phyloP scores from a whole-genome alignment of 2,329 filamentous ascomycete genomes.

The Cryphonectria japonica region DNA sequence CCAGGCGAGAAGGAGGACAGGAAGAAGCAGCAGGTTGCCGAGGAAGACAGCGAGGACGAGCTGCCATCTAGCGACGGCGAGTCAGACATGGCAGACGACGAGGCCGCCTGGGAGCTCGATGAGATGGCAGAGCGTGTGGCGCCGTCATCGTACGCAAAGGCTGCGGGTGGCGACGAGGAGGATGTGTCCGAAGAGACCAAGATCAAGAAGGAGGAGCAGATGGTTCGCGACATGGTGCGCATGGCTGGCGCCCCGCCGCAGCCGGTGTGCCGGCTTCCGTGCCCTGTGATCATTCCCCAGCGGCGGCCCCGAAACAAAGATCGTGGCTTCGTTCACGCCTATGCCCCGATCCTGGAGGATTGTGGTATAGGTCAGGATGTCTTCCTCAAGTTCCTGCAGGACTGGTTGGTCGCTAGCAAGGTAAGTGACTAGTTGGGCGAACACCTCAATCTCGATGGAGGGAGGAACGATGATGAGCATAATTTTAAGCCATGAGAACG shows the following conservation, averaged over 20 bases:
- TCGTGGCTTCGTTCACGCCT: conserved; percentile 45
- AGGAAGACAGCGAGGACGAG: conserved; percentile 19
- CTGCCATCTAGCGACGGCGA: conserved; percentile 17
- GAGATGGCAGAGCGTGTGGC: conserved; percentile 32
- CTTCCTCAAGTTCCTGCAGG: conserved; percentile 43
- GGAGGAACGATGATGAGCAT: not conserved
- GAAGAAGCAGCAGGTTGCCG: not conserved
- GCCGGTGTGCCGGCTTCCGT: conserved; percentile 32
- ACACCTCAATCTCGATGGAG: not conserved
- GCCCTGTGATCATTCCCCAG: conserved; percentile 45
- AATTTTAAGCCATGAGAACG: not conserved
- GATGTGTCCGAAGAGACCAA: conserved; percentile 29
- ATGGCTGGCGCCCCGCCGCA: conserved; percentile 32
- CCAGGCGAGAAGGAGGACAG: conserved; percentile 17
- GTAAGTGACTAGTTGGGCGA: conserved; percentile 13
- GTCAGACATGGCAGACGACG: conserved; percentile 26
- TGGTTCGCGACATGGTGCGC: conserved; percentile 31
- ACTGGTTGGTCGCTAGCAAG: conserved; percentile 35
- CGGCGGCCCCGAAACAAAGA: conserved; percentile 40
- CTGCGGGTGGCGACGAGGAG: not conserved
- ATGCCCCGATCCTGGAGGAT: conserved; percentile 41
- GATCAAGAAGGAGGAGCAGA: conserved; percentile 29
- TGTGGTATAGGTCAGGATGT: conserved; percentile 41
- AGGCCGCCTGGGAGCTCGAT: conserved; percentile 35
- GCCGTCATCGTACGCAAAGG: conserved; percentile 27